Evolutionary conservation across 306 rosid genomes (phyloP), one percentile per base, ranked within the genome.

Genomic region (Vicia villosa): DNA sequence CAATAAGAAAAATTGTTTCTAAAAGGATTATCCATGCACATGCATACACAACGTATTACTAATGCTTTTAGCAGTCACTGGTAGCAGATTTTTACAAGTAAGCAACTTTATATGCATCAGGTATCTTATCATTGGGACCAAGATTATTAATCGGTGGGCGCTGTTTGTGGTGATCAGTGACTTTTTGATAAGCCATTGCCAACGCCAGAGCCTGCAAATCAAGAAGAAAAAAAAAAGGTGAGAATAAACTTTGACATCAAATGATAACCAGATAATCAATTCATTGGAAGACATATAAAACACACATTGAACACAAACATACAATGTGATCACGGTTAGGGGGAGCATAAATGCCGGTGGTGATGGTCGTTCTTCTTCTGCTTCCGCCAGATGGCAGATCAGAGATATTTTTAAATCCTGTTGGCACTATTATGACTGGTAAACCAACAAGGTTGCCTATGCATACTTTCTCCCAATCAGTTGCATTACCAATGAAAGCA

Each of bases 381-480:
- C 65, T 75, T 26, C 76, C 83, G 10, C 51, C 42, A 0, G 83
- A 17, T 41, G 84, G 88, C 9, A 90, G 94, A 51, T 84, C 34
- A 10, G 81, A 38, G 56, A 83, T 81, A 37, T 76, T 72, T 4
- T 69, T 80, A 64, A 89, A 83, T 60, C 92, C 86, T 0, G 92
- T 80, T 26, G 90, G 89, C 76, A 87, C 82, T 57, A 89, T 84
- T 6, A 87, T 74, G 13, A 86, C 86, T 3, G 90, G 97, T 66
- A 87, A 72, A 55, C 95, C 84, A 45, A 87, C 95, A 9, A 92
- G 92, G 56, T 89, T 91, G 68, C 97, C 95, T 30, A 85, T 4
- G 75, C 91, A 87, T 36, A 91, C 86, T 81, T 74, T 87, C 78
- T 91, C 97, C 97, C 94, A 89, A n/a, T 89, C 89, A 6, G 90